Conservation (phyloP, 2,329 filamentous ascomycete genomes). For the Bisporella sp. region DNA sequence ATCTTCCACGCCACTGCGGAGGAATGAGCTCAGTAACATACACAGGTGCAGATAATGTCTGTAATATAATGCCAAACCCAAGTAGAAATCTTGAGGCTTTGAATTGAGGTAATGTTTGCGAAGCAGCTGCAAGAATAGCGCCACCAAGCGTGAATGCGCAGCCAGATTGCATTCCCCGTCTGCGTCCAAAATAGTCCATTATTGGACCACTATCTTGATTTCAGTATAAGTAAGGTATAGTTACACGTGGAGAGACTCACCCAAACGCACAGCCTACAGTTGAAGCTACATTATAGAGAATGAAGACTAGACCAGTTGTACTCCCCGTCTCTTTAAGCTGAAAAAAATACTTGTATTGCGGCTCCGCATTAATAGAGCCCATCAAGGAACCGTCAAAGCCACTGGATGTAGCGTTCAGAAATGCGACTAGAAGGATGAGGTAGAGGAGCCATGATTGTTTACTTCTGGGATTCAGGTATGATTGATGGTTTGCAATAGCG, state of each 20-base stretch:
- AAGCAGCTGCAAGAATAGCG: conserved; percentile 16
- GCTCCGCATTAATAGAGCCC: conserved; percentile 40
- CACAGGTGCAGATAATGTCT: conserved; percentile 33
- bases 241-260: not conserved
- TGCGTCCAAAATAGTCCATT: conserved; percentile 13
- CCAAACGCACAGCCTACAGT: conserved; percentile 11
- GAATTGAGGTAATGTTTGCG: conserved; percentile 31
- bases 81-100: conserved; percentile 48
- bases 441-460: conserved; percentile 9
- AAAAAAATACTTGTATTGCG: conserved; percentile 30
- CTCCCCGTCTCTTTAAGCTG: conserved; percentile 10
- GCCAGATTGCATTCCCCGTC: conserved; percentile 14
- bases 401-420: conserved; percentile 26
- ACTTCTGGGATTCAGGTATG: conserved; percentile 6
- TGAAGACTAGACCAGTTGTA: conserved; percentile 16
- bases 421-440: conserved; percentile 10
- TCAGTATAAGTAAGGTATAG: not conserved
- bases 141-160: conserved; percentile 12
- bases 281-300: conserved; percentile 12
- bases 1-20: conserved; percentile 35
- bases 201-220: conserved; percentile 3
- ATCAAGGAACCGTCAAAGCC: conserved; percentile 43
- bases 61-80: conserved; percentile 43
- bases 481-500: conserved; percentile 9
- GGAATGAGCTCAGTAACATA: conserved; percentile 38